Conservation (phyloP, 371 early-diverging fungal genomes). For the Mucor circinelloides region DNA sequence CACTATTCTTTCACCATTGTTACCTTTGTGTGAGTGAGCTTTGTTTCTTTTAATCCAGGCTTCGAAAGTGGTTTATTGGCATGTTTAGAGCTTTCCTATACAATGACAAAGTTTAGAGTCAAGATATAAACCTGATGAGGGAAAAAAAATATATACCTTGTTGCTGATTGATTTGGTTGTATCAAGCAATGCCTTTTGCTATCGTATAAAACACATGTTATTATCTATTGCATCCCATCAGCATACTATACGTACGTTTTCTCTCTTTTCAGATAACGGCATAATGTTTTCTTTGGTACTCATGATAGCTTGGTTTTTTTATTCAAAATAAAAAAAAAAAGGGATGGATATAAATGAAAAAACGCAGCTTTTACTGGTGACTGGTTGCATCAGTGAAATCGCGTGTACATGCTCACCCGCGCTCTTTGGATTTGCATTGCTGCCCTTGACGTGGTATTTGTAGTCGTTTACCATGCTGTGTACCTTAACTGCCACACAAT, state of each 20-base stretch:
- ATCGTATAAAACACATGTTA: background rate
- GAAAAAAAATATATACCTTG: background rate
- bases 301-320: background rate
- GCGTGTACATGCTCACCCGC: background rate
- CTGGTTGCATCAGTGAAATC: background rate
- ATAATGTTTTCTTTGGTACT: background rate
- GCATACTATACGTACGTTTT: background rate
- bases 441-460: background rate
- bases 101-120: background rate
- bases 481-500: too few relatives aligned
- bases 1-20: background rate
- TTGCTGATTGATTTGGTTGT: background rate
- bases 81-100: background rate
- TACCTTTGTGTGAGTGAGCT: background rate
- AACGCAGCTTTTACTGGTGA: background rate
- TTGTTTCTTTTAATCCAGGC: background rate
- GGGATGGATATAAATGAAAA: background rate
- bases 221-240: background rate
- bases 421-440: background rate
- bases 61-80: background rate
- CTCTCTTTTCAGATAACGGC: background rate
- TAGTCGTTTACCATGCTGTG: too few relatives aligned
- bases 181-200: background rate
- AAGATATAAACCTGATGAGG: background rate
- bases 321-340: background rate